Evolutionary conservation across 306 rosid species (phyloP), one percentile per base, ranked within the genome.

Genomic region (Rosa lucieae): DNA sequence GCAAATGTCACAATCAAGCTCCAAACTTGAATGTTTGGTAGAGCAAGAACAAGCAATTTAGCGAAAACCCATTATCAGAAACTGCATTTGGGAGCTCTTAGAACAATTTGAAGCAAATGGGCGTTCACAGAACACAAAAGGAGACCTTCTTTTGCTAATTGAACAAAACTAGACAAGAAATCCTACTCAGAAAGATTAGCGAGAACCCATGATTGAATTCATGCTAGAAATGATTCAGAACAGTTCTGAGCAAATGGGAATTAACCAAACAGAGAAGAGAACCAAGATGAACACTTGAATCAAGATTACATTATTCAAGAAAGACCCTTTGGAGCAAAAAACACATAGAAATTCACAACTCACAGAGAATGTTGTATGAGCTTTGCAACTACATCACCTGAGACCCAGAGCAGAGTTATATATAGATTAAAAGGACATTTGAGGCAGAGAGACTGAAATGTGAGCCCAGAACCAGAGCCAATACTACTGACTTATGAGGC

Each of bases 281-380:
- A 79, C 43, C 73, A 68, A 73, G 76, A 42, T 37, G 76, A 79
- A 78, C 35, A 70, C 78, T 51, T 47, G 53, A 74, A 82, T 67
- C 87, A 73, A 85, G 78, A 62, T 94, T 87, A 92, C 98, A 92
- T 92, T 85, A 79, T 87, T 78, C 67, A 42, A 82, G 67, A 83
- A 77, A 80, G 76, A 68, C 6, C 46, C 66, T 49, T 59, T 46
- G 44, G 63, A 83, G 74, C 73, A 70, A 46, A 11, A 78, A 71
- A 73, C 8, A 44, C 51, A 65, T 1, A 26, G 47, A 59, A 58
- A 73, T 53, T 75, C 76, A 86, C 68, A 35, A 84, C 74, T 55
- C 77, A 69, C 40, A 73, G 72, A 70, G 48, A 70, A 82, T 13
- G 68, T 32, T 59, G 80, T 42, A 21, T n/a, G 82, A 21, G 83